These are phyloP conservation scores for Candida smagusa DNA, from an alignment of 1,139 yeast genomes.

Conservation along the genomic window DNA sequence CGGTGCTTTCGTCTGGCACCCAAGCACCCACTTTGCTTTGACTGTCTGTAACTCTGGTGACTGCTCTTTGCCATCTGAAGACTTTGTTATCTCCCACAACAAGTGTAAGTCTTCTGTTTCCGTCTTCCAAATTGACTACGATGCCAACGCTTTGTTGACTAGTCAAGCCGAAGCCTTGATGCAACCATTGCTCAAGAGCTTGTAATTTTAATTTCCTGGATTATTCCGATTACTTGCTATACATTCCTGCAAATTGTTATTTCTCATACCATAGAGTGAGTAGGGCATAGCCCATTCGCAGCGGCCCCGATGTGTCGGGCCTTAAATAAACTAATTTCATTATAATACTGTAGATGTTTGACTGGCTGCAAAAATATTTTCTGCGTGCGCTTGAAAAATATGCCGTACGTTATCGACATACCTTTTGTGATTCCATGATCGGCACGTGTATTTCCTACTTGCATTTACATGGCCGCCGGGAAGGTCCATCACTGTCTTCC, in stretches of 20 bases:
- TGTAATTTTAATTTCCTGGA: conserved; percentile 4
- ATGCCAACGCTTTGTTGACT: conserved; percentile 31
- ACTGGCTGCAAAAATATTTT: too few species aligned
- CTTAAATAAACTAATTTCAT: too few species aligned
- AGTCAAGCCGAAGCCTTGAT: conserved; percentile 23
- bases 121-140: conserved; percentile 41
- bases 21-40: conserved; percentile 16
- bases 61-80: conserved; percentile 37
- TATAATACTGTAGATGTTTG: too few species aligned
- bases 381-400: too few species aligned
- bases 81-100: conserved; percentile 16
- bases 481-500: too few species aligned
- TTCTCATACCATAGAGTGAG: neutral
- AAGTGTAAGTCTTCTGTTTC: conserved; percentile 36
- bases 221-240: neutral
- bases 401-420: too few species aligned
- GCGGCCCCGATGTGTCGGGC: too few species aligned
- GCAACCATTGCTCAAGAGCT: conserved; percentile 15
- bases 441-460: too few species aligned
- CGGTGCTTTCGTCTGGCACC: conserved; percentile 20
- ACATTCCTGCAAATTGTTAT: neutral
- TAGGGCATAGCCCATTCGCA: neutral
- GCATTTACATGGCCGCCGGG: too few species aligned
- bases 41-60: conserved; percentile 31
- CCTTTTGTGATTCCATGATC: too few species aligned